Percentiles rank a stretch among this genome's conserved stretches.
Evolutionary conservation across 805 yeast genomes (phyloP).

Genomic region (Blastobotrys americana): DNA sequence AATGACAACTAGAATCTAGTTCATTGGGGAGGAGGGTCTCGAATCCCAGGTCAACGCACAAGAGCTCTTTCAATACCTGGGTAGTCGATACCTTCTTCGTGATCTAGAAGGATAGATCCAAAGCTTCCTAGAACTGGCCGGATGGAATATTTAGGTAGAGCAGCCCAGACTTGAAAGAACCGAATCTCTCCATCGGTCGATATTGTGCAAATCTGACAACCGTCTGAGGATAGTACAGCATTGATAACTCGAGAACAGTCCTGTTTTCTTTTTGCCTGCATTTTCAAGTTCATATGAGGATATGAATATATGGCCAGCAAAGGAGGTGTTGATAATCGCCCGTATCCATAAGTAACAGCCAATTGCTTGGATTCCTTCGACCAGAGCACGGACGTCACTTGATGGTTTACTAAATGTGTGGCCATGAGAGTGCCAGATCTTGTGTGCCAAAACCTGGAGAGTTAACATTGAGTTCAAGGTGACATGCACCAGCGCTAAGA

Average conservation of each 20-base stretch:
- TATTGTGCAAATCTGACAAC: conserved; percentile 58
- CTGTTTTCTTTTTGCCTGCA: conserved; percentile 42
- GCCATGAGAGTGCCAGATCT: conserved; percentile 63
- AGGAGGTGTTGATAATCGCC: conserved; percentile 44
- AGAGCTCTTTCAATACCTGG: too few relatives aligned
- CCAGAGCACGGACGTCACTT: conserved; percentile 78
- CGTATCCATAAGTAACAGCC: conserved; percentile 77
- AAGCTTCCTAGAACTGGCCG: background rate
- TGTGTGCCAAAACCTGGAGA: conserved; percentile 75
- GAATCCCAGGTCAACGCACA: too few relatives aligned
- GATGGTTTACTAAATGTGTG: conserved; percentile 54
- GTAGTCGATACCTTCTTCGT: background rate
- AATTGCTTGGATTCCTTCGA: conserved; percentile 55
- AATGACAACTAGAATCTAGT: too few relatives aligned
- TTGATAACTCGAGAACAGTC: conserved; percentile 53
- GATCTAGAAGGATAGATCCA: background rate
- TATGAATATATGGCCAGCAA: conserved; percentile 58
- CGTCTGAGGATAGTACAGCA: conserved; percentile 61
- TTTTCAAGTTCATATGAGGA: conserved; percentile 49
- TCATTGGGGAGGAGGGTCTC: too few relatives aligned
- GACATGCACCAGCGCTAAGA: too few relatives aligned
- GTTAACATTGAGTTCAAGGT: too few relatives aligned
- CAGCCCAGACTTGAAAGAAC: conserved; percentile 66
- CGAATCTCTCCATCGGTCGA: conserved; percentile 72
- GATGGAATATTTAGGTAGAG: background rate